These are phyloP conservation scores for Daldinia caldariorum DNA, from an alignment of 495 filamentous ascomycete species.

Conservation along the genomic window DNA sequence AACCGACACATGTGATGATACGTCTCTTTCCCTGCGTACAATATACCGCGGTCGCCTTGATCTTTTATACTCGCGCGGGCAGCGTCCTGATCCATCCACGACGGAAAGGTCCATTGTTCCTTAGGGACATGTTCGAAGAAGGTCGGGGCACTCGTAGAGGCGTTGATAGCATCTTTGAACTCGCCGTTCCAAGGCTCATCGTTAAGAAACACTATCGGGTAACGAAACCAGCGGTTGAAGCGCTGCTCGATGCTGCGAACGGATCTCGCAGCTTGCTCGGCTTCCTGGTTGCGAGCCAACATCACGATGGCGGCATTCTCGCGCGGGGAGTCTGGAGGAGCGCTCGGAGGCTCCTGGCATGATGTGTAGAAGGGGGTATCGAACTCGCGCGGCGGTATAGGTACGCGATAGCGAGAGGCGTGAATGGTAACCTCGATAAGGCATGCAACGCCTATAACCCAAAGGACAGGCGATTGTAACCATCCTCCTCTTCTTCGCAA, in stretches of 20 bases:
- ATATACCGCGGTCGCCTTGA: slow-evolving; percentile 88
- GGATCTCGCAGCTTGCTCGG: slow-evolving; percentile 88
- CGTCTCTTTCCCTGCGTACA: slow-evolving; percentile 98
- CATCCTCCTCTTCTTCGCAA: slow-evolving; percentile 43
- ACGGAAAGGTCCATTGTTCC: slow-evolving; percentile 90
- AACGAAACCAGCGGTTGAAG: slow-evolving; percentile 98
- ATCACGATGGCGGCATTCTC: slow-evolving; percentile 96
- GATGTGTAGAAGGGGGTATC: slow-evolving; percentile 56
- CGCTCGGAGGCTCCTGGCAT: slow-evolving; percentile 53
- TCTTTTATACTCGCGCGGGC: slow-evolving; percentile 85
- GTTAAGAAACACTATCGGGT: slow-evolving; percentile 96
- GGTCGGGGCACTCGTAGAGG: slow-evolving; percentile 82
- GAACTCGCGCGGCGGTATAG: slow-evolving; percentile 49
- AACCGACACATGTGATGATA: slow-evolving; percentile 99
- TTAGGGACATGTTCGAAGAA: slow-evolving; percentile 79
- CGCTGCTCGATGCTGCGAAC: slow-evolving; percentile 93
- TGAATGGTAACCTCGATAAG: slow-evolving; percentile 50
- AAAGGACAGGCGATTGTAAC: slow-evolving; percentile 42
- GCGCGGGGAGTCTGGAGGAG: slow-evolving; percentile 63
- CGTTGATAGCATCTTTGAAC: slow-evolving; percentile 85
- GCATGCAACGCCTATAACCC: slow-evolving; percentile 41
- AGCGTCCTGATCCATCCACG: slow-evolving; percentile 82
- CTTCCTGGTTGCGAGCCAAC: slow-evolving; percentile 89
- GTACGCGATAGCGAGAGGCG: slow-evolving; percentile 44
- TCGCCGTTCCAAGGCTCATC: slow-evolving; percentile 86